These are phyloP conservation scores for Hymenoscyphus fructigenus DNA, from an alignment of 2,329 filamentous ascomycete species.

Conservation along the genomic window DNA sequence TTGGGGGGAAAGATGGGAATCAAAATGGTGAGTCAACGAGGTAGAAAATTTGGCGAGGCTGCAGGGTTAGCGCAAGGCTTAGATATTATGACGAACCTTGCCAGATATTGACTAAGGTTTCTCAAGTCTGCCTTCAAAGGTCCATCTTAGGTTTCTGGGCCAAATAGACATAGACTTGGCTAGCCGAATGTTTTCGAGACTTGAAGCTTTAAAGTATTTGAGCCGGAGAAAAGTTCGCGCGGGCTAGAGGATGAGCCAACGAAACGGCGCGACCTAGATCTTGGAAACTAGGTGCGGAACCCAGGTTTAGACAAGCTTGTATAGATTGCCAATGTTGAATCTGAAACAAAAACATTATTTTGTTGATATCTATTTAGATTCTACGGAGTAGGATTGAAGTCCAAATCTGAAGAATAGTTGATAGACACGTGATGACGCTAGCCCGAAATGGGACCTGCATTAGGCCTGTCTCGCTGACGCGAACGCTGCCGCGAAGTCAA, in stretches of 20 bases:
- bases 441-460: constrained; percentile 10
- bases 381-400: no score
- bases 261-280: not conserved
- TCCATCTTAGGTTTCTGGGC: no score
- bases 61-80: constrained; percentile 10
- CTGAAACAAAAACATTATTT: no score
- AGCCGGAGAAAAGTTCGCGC: not conserved
- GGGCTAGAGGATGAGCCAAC: not conserved
- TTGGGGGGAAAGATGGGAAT: not conserved
- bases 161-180: no score
- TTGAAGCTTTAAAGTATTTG: not conserved
- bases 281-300: not conserved
- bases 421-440: constrained; percentile 3
- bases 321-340: not conserved
- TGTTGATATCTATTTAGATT: no score
- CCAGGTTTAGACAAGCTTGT: not conserved
- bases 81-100: not conserved
- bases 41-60: constrained; percentile 14
- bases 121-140: no score
- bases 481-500: constrained; percentile 28
- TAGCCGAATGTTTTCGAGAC: not conserved
- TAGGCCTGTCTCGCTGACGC: constrained; percentile 8
- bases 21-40: not conserved
- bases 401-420: not conserved
- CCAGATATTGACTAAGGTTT: no score